Evolutionary conservation across 2,329 filamentous ascomycete genomes (phyloP).

Genomic region (Aspergillus sp.): DNA sequence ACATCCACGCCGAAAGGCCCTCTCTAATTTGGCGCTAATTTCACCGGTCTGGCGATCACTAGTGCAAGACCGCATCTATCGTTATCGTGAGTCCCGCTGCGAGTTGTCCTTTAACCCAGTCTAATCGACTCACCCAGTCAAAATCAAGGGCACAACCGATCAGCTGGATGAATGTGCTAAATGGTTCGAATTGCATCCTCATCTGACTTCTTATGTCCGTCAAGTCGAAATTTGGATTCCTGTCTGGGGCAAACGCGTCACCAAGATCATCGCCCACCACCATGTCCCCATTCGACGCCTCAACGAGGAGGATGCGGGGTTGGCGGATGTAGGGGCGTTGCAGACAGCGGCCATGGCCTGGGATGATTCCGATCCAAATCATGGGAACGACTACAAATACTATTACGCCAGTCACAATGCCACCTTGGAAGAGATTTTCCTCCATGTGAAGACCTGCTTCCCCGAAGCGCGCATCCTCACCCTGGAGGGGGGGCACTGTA

Average conservation of each 20-base stretch:
- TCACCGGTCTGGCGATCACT: constrained; percentile 61
- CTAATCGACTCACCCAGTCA: constrained; percentile 48
- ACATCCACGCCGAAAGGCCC: constrained; percentile 64
- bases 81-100: constrained; percentile 51
- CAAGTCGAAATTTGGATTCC: constrained; percentile 78
- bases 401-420: constrained; percentile 57
- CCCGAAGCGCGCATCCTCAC: constrained; percentile 65
- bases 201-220: constrained; percentile 63
- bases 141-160: constrained; percentile 68
- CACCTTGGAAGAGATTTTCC: constrained; percentile 67
- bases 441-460: constrained; percentile 59
- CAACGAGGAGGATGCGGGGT: constrained; percentile 19
- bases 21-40: constrained; percentile 64
- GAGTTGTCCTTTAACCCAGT: neutral
- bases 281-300: constrained; percentile 23
- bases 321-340: constrained; percentile 20
- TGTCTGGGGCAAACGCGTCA: constrained; percentile 59
- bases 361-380: constrained; percentile 25
- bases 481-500: constrained; percentile 72
- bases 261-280: constrained; percentile 44
- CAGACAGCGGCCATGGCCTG: constrained; percentile 23
- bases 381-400: constrained; percentile 28
- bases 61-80: constrained; percentile 70
- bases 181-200: constrained; percentile 59
- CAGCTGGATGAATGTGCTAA: constrained; percentile 58